phyloP scores from a whole-genome alignment of 2,329 filamentous ascomycete species.

The Alternaria sp. region DNA sequence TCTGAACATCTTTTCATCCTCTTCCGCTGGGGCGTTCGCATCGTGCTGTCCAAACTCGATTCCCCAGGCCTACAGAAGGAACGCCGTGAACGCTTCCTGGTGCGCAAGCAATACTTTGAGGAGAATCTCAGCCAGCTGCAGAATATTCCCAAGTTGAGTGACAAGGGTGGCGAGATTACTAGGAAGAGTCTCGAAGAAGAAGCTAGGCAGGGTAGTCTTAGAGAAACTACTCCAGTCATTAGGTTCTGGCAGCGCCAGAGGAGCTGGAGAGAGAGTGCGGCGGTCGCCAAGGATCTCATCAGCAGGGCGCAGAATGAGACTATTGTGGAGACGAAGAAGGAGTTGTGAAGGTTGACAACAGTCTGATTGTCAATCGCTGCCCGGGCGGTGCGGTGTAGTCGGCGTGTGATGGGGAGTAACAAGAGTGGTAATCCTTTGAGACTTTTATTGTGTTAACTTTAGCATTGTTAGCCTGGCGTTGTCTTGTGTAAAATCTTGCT shows the following conservation, averaged over 20 bases:
- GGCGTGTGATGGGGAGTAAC: background rate
- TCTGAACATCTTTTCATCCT: constrained; percentile 91
- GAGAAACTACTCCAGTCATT: constrained; percentile 54
- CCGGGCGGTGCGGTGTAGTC: background rate
- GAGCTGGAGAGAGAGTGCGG: constrained; percentile 60
- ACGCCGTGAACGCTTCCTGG: constrained; percentile 78
- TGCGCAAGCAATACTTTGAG: constrained; percentile 80
- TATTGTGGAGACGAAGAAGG: constrained; percentile 50
- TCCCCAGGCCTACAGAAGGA: constrained; percentile 87
- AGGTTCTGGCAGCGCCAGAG: constrained; percentile 63
- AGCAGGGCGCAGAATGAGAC: constrained; percentile 46
- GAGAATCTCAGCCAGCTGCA: constrained; percentile 70
- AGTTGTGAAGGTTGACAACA: constrained; percentile 24
- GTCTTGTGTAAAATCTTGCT: background rate
- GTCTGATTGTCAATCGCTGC: background rate
- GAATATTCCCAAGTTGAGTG: constrained; percentile 51
- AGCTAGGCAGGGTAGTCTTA: constrained; percentile 52
- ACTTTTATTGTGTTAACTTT: background rate
- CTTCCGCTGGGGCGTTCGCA: constrained; percentile 74
- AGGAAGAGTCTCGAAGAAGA: constrained; percentile 70
- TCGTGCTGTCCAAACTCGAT: constrained; percentile 80
- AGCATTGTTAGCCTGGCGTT: constrained; percentile 26
- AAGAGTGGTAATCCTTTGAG: background rate
- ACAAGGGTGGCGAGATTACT: constrained; percentile 67
- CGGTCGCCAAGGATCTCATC: constrained; percentile 62